A percentile compares a stretch with the other conserved stretches of the same genome.
Conservation (phyloP, 371 early-diverging fungal species). For the Mortierella sp. region DNA sequence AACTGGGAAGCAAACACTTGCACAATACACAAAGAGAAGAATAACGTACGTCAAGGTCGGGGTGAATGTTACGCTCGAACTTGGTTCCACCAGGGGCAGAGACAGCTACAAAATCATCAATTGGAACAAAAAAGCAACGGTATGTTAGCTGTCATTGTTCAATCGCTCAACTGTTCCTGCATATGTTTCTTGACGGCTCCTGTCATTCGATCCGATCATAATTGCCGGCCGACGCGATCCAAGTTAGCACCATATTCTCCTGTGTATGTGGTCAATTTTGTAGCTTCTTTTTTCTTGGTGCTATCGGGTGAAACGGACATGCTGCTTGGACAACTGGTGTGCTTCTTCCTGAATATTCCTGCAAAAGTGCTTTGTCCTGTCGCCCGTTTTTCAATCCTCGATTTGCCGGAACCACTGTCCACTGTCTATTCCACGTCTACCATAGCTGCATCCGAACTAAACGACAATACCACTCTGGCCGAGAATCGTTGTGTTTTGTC, state of each 20-base stretch:
- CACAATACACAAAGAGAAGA: not conserved
- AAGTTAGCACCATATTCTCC: not conserved
- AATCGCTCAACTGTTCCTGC: not conserved
- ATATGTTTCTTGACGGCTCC: not conserved
- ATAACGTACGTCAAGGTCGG: slow-evolving; percentile 47
- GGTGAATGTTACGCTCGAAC: slow-evolving; percentile 89
- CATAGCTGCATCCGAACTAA: too few relatives aligned
- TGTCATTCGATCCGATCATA: not conserved
- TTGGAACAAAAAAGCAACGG: not conserved
- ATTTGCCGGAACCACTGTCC: too few relatives aligned
- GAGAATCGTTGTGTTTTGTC: too few relatives aligned
- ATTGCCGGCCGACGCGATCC: not conserved
- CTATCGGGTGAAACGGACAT: not conserved
- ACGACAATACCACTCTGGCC: too few relatives aligned
- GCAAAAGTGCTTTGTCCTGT: too few relatives aligned
- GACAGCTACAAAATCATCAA: slow-evolving; percentile 64
- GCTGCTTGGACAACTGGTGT: too few relatives aligned
- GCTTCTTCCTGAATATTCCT: too few relatives aligned
- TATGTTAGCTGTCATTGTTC: too few relatives aligned
- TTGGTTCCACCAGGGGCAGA: slow-evolving; percentile 86
- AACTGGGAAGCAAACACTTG: not conserved
- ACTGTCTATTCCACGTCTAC: too few relatives aligned
- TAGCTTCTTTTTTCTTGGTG: not conserved
- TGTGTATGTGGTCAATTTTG: not conserved
- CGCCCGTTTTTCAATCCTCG: too few relatives aligned